Base-by-base conservation (phyloP, 1,284 basidiomycete species). In the Heimioporus retisporus region DNA sequence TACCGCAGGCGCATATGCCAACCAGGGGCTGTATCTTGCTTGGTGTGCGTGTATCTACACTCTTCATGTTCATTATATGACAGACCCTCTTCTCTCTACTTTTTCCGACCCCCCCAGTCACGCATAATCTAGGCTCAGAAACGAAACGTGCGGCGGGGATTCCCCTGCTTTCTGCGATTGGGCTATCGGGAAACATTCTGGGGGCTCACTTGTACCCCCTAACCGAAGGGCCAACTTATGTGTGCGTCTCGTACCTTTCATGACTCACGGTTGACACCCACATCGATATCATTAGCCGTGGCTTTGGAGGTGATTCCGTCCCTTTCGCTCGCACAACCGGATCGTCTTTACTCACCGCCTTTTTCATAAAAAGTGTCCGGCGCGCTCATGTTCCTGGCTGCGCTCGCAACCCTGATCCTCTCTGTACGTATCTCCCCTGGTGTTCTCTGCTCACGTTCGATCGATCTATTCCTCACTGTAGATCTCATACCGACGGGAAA, bases 81-180 rank as follows among this genome's bases (percentile, higher is more conserved):
- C 58, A 65, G 11, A 71, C 35, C 10, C 0, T 40, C 35, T 40
- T 40, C 11, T 40, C 35, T 40, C 35, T 40, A 51, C 48, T 5
- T 19, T 54, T 53, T 59, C 2, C 15, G 11, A 40, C 8, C 35
- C 13, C 50, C 35, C 18, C 63, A 93, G 92, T 88, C 71, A 83
- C 89, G 2, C 91, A 93, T 72, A 94, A 94, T 67, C 81, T 93
- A 4, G 92, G 91, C 6, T 93, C 92, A 0, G 92, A 93, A 77
- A 91, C 90, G 6, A 93, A 93, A 79, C 89, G 88, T 64, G 91
- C 93, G 2, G 85, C 92, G 0, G 92, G 92, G 0, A 88, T 91
- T 50, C 90, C 92, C 3, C 85, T 93, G 74, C 93, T 91, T 75
- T 90, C 91, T 84, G 88, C 89, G 13, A 93, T 94, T 54, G 92